phyloP scores from a whole-genome alignment of 495 filamentous ascomycete genomes.

The Podospora didyma region DNA sequence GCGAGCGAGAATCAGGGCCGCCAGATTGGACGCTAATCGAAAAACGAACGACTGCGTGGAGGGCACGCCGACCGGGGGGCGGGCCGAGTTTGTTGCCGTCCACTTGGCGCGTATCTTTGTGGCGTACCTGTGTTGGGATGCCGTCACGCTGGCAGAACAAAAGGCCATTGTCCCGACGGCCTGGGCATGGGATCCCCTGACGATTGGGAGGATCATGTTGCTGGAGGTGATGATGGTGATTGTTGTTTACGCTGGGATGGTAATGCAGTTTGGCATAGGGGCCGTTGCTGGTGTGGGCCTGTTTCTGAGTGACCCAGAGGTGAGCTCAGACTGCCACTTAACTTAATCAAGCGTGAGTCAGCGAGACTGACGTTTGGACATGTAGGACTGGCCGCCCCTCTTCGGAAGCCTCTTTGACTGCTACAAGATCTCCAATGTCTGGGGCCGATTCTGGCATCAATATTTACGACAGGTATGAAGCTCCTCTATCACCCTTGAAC shows the following conservation, averaged over 20 bases:
- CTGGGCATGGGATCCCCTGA: conserved; percentile 2
- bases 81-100: not conserved
- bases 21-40: not conserved
- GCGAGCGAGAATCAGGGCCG: not conserved
- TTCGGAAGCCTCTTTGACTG: conserved; percentile 30
- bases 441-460: conserved; percentile 43
- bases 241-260: conserved; percentile 11
- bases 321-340: not conserved
- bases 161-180: not conserved
- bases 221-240: conserved; percentile 10
- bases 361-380: not conserved
- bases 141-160: conserved; percentile 1
- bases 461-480: conserved; percentile 30
- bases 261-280: conserved; percentile 10
- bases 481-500: conserved; percentile 2
- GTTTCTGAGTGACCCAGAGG: conserved; percentile 12
- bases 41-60: not conserved
- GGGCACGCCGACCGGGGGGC: not conserved
- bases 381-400: conserved; percentile 27
- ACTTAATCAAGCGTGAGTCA: too few species aligned
- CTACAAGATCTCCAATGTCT: conserved; percentile 21
- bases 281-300: conserved; percentile 9
- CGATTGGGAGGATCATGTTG: not conserved
- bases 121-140: conserved; percentile 14
- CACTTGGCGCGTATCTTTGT: not conserved